These are phyloP conservation scores for Pyrrhoderma noxium DNA, from an alignment of 1,284 basidiomycete genomes.

Conservation along the genomic window DNA sequence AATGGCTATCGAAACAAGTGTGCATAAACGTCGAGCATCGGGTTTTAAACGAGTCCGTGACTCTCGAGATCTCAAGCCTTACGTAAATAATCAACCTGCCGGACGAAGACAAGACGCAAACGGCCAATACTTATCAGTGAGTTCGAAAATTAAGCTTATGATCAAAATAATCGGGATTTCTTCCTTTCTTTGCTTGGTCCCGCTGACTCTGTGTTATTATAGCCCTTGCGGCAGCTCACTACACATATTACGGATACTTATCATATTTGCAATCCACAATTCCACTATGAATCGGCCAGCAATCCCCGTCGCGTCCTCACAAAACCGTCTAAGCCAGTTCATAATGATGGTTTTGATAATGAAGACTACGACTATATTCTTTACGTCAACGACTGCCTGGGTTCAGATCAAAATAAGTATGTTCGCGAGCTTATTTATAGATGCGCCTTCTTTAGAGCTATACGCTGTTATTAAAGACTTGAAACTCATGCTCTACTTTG, in stretches of 20 bases:
- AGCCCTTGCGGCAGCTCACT: constrained; percentile 87
- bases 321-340: constrained; percentile 88
- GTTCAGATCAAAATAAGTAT: constrained; percentile 86
- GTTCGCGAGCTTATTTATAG: constrained; percentile 27
- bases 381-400: constrained; percentile 94
- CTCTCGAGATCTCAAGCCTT: constrained; percentile 62
- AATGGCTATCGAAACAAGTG: constrained; percentile 65
- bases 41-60: constrained; percentile 69
- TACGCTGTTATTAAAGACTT: constrained; percentile 17
- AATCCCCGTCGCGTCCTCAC: constrained; percentile 93
- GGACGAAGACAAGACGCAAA: constrained; percentile 61
- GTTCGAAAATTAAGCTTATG: constrained; percentile 19
- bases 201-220: constrained; percentile 19
- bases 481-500: too few relatives aligned
- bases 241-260: constrained; percentile 84
- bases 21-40: constrained; percentile 56
- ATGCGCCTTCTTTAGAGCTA: constrained; percentile 2
- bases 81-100: constrained; percentile 47
- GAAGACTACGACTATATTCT: constrained; percentile 97
- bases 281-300: constrained; percentile 87
- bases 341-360: constrained; percentile 95
- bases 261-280: constrained; percentile 85
- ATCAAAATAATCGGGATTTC: background rate
- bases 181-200: background rate
- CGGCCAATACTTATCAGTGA: constrained; percentile 59